Base-by-base conservation (phyloP, 805 yeast genomes). In the Isabelozyma heimii region DNA sequence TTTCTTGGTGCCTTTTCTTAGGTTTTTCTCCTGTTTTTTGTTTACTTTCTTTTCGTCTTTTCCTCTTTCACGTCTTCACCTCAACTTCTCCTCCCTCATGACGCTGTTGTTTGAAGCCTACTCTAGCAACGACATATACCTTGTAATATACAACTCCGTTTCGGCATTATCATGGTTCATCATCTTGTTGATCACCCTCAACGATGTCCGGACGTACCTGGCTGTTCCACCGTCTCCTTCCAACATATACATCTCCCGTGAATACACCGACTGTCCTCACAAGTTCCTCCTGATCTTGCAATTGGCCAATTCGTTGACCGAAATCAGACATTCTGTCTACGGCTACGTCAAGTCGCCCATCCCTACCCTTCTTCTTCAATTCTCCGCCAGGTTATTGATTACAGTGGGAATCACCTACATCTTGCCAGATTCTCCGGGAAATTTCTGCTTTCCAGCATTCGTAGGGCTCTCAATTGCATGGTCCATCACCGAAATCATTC, bases 341-440 rank as follows among this genome's bases (percentile, higher is more conserved):
- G 71, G 72, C 1, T 30, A 66, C 7, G 69, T 67, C 40, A 59
- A 57, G 8, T 60, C 70, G 4, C 67, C 70, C 2, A 43, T 67
- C 5, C 46, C 58, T 13, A 56, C 69, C 24, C 40, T 60, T 15
- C 28, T 58, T 6, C 51, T 67, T 6, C 73, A 69, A 52, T 62
- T 63, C 28, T 50, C 58, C 33, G 72, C 72, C 5, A 55, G 73
- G 20, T 52, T 59, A 37, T 48, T 60, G 20, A 67, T 69, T 42
- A 60, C 66, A 2, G 24, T 60, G 17, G 72, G 70, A 1, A 59
- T 69, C 26, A 55, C 63, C 40, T 63, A 59, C 38, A 39, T 47
- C 9, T 53, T 60, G n/a, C 73, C 73, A 13, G 40, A 56, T 3
- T 57, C 65, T 15, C 62, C 65, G 2, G 73, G 67, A 1, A 67